These are phyloP conservation scores for Earliella scabrosa DNA, from an alignment of 1,284 basidiomycete genomes.

Conservation along the genomic window DNA sequence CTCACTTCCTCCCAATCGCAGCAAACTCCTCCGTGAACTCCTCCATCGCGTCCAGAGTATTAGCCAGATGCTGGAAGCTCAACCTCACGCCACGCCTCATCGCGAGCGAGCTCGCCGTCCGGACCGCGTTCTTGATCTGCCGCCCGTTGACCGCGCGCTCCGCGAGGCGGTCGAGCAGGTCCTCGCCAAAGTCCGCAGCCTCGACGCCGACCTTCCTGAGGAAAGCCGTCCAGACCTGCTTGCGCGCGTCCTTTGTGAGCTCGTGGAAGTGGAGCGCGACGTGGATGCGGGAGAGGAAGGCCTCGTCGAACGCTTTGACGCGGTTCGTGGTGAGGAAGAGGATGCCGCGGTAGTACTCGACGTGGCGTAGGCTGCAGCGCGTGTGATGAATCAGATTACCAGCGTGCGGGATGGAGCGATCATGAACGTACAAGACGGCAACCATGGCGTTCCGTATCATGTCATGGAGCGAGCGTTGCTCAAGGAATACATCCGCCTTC, in stretches of 20 bases:
- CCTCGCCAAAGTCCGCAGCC: conserved; percentile 36
- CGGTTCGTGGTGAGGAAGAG: conserved; percentile 71
- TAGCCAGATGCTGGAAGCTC: conserved; percentile 49
- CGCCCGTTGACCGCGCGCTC: conserved; percentile 57
- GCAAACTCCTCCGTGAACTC: conserved; percentile 17
- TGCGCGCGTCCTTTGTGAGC: conserved; percentile 49
- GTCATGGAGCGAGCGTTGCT: conserved; percentile 61
- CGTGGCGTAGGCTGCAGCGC: conserved; percentile 45
- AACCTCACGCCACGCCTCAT: conserved; percentile 49
- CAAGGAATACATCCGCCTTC: conserved; percentile 51
- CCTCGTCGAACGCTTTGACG: conserved; percentile 65
- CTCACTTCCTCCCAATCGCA: background rate
- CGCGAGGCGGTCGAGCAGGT: conserved; percentile 48
- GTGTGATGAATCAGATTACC: too few species aligned
- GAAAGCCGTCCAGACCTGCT: conserved; percentile 61
- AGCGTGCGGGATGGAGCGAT: too few species aligned
- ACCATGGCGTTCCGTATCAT: conserved; percentile 63
- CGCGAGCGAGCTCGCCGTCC: conserved; percentile 62
- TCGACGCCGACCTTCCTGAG: conserved; percentile 40
- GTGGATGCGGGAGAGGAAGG: conserved; percentile 68
- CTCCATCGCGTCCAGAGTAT: conserved; percentile 53
- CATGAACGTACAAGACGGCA: conserved; percentile 47
- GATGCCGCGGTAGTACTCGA: conserved; percentile 66
- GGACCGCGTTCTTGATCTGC: conserved; percentile 66
- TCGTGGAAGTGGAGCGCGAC: conserved; percentile 63